phyloP scores from a whole-genome alignment of 2,329 filamentous ascomycete species.

The Cercospora beticola region DNA sequence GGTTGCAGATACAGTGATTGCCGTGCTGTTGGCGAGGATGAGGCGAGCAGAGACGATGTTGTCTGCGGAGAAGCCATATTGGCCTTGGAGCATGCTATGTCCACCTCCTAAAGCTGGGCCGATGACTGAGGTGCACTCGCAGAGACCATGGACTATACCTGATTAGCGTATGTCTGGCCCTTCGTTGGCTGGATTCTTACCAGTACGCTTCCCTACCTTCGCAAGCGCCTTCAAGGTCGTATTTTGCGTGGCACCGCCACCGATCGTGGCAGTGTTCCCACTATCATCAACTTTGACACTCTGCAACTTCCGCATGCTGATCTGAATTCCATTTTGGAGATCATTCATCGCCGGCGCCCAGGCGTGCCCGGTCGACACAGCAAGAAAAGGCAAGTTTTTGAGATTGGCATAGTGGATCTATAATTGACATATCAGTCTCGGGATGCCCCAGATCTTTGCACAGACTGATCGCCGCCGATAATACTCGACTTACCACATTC shows the following conservation, averaged over 20 bases:
- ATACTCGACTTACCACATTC: neutral
- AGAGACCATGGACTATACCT: conserved; percentile 10
- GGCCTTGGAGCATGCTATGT: conserved; percentile 27
- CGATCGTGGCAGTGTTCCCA: neutral
- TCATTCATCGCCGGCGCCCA: neutral
- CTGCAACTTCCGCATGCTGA: neutral
- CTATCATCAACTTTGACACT: neutral
- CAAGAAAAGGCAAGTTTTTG: neutral
- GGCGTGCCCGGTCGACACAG: conserved; percentile 1
- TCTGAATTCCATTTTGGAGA: conserved; percentile 5
- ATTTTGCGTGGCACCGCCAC: neutral
- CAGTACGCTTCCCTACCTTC: neutral
- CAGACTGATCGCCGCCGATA: neutral
- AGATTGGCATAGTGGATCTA: conserved; percentile 3
- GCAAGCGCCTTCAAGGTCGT: neutral
- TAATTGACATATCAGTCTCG: neutral
- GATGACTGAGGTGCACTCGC: conserved; percentile 12
- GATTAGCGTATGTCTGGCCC: neutral
- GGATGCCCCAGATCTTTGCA: neutral
- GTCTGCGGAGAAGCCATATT: conserved; percentile 55
- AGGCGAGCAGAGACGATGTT: conserved; percentile 45
- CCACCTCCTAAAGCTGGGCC: conserved; percentile 20
- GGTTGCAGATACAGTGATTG: conserved; percentile 42
- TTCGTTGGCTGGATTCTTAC: neutral
- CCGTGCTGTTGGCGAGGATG: conserved; percentile 43